Percentiles rank a stretch among this genome's conserved stretches.
Conservation (phyloP, 306 rosid genomes). For the Oemleria cerasiformis region DNA sequence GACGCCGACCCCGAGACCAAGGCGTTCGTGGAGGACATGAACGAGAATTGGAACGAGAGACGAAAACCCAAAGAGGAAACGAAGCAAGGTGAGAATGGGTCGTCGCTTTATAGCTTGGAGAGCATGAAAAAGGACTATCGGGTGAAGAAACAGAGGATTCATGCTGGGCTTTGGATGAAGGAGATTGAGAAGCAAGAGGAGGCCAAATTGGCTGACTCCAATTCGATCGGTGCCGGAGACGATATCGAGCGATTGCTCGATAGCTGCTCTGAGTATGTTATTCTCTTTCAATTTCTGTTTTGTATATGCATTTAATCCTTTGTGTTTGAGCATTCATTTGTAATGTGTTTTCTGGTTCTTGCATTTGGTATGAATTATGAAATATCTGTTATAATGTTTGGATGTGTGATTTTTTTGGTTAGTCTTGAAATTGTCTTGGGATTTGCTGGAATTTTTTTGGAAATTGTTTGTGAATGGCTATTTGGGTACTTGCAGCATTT, state of each 20-base stretch:
- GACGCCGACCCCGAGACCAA: constrained; percentile 68
- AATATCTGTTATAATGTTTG: neutral
- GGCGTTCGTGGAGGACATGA: constrained; percentile 91
- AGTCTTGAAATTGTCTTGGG: neutral
- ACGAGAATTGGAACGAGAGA: constrained; percentile 76
- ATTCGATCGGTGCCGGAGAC: constrained; percentile 36
- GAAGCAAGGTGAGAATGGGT: constrained; percentile 29
- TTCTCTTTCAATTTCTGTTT: neutral
- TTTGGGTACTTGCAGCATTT: constrained; percentile 57
- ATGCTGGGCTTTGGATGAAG: constrained; percentile 85
- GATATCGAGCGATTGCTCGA: constrained; percentile 84
- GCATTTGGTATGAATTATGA: neutral
- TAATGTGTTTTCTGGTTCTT: neutral
- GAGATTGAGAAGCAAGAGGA: constrained; percentile 93
- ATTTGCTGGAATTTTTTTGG: neutral
- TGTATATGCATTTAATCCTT: neutral
- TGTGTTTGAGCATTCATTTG: neutral
- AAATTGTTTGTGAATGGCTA: constrained; percentile 12
- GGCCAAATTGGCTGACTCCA: constrained; percentile 60
- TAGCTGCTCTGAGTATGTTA: constrained; percentile 78
- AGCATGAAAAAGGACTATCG: constrained; percentile 83
- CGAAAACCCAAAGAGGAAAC: constrained; percentile 41
- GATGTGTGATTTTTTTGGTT: neutral
- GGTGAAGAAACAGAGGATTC: constrained; percentile 83
- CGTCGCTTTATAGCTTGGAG: constrained; percentile 64